Conservation (phyloP, 1,284 basidiomycete species). For the Trametes pubescens region DNA sequence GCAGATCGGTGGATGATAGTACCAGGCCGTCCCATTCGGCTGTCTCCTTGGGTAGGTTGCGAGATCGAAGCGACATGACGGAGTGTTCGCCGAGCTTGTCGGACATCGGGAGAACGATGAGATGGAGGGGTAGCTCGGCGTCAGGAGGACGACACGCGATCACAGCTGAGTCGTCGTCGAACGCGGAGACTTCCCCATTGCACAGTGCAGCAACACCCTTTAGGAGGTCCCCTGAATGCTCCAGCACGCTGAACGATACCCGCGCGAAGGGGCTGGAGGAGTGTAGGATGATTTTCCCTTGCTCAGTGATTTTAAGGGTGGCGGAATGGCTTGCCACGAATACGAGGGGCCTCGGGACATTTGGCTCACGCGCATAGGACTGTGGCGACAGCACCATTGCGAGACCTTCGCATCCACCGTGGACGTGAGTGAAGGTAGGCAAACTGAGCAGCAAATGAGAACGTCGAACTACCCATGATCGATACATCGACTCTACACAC, state of each 20-base stretch:
- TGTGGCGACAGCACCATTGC: slow-evolving; percentile 31
- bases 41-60: slow-evolving; percentile 1
- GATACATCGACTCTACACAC: slow-evolving; percentile 33
- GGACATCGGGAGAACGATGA: slow-evolving; percentile 23
- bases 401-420: slow-evolving; percentile 3
- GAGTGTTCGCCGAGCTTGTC: slow-evolving; percentile 1
- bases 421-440: slow-evolving; percentile 25
- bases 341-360: slow-evolving; percentile 24
- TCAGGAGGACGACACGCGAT: slow-evolving; percentile 12
- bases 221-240: slow-evolving; percentile 23
- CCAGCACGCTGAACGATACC: slow-evolving; percentile 20
- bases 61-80: slow-evolving; percentile 6
- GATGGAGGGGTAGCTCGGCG: slow-evolving; percentile 19
- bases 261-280: slow-evolving; percentile 17
- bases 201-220: slow-evolving; percentile 16
- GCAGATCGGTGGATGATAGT: slow-evolving; percentile 15
- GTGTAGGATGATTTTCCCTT: slow-evolving; percentile 25
- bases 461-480: neutral
- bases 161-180: slow-evolving; percentile 10
- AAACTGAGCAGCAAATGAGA: slow-evolving; percentile 25
- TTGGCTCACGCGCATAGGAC: slow-evolving; percentile 21
- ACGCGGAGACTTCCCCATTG: slow-evolving; percentile 17
- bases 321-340: slow-evolving; percentile 23
- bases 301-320: slow-evolving; percentile 20
- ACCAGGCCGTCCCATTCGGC: slow-evolving; percentile 18